phyloP scores from a whole-genome alignment of 208 protist species.

The Leishmania martiniquensis region DNA sequence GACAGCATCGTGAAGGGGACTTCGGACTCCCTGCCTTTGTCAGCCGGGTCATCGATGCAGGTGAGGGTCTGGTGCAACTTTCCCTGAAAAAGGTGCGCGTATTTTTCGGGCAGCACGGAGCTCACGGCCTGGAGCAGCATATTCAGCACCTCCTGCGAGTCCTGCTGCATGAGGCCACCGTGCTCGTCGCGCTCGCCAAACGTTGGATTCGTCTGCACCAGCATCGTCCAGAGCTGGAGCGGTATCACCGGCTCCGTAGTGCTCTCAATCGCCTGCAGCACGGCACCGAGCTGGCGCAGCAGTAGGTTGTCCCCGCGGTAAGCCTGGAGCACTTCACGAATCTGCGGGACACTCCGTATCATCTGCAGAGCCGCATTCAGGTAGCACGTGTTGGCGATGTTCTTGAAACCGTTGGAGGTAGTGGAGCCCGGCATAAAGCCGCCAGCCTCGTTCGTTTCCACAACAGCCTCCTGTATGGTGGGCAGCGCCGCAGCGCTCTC shows the following conservation, averaged over 20 bases:
- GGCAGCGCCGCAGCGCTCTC: conserved; percentile 37
- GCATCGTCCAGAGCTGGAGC: conserved; percentile 50
- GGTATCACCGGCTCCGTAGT: conserved; percentile 46
- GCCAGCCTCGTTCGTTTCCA: conserved; percentile 15
- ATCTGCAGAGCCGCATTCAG: conserved; percentile 89
- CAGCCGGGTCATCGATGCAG: conserved; percentile 54
- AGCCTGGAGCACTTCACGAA: conserved; percentile 39
- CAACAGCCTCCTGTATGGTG: conserved; percentile 24
- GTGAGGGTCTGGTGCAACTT: conserved; percentile 47
- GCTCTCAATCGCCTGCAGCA: conserved; percentile 53
- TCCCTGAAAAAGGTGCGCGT: conserved; percentile 55
- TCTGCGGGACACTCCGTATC: conserved; percentile 77
- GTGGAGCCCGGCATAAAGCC: conserved; percentile 16
- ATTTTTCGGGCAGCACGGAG: conserved; percentile 35
- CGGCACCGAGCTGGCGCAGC: conserved; percentile 31
- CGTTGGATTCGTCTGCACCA: conserved; percentile 49
- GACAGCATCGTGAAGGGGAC: conserved; percentile 76
- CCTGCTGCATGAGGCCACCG: conserved; percentile 83
- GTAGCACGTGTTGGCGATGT: conserved; percentile 92
- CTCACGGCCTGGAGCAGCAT: conserved; percentile 50
- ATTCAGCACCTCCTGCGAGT: conserved; percentile 81
- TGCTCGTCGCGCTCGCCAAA: conserved; percentile 74
- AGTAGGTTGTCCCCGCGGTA: conserved; percentile 44
- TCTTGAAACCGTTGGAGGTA: conserved; percentile 58
- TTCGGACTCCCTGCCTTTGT: conserved; percentile 39